Evolutionary conservation across 495 filamentous ascomycete genomes (phyloP).

Genomic region (Hypoxylon intermedium): DNA sequence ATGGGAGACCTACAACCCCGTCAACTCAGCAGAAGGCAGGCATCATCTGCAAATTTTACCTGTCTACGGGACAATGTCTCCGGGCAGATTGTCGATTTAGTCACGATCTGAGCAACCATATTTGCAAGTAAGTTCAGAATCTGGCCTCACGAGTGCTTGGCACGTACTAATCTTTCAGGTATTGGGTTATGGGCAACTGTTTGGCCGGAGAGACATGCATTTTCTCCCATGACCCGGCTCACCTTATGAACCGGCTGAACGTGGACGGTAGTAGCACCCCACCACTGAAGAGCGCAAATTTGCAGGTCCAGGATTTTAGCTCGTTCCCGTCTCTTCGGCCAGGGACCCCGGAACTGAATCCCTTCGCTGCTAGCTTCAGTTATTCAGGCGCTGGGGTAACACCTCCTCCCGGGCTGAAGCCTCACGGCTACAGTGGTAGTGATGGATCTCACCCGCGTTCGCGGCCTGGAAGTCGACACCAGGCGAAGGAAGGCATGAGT

Average conservation of each 20-base stretch:
- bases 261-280: conserved; percentile 68
- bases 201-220: conserved; percentile 93
- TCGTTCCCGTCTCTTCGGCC: conserved; percentile 85
- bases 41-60: conserved; percentile 94
- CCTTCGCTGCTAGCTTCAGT: conserved; percentile 61
- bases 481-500: conserved; percentile 68
- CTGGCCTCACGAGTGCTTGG: conserved; percentile 1
- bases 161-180: conserved; percentile 62
- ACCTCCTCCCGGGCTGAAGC: conserved; percentile 69
- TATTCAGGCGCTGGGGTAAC: conserved; percentile 59
- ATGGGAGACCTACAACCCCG: conserved; percentile 74
- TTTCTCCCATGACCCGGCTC: conserved; percentile 95
- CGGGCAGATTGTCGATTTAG: conserved; percentile 96
- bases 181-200: conserved; percentile 97
- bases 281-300: conserved; percentile 64
- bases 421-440: conserved; percentile 55
- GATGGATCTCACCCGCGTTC: conserved; percentile 76
- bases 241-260: conserved; percentile 72
- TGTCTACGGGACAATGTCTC: conserved; percentile 90
- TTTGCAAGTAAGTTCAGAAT: conserved; percentile 86
- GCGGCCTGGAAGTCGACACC: conserved; percentile 85
- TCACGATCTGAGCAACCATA: conserved; percentile 91
- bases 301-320: conserved; percentile 86
- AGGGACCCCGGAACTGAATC: conserved; percentile 64
- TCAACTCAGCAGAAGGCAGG: conserved; percentile 74